These are phyloP conservation scores for Vaccinium corymbosum DNA, from an alignment of 148 eudicot genomes.

Conservation along the genomic window DNA sequence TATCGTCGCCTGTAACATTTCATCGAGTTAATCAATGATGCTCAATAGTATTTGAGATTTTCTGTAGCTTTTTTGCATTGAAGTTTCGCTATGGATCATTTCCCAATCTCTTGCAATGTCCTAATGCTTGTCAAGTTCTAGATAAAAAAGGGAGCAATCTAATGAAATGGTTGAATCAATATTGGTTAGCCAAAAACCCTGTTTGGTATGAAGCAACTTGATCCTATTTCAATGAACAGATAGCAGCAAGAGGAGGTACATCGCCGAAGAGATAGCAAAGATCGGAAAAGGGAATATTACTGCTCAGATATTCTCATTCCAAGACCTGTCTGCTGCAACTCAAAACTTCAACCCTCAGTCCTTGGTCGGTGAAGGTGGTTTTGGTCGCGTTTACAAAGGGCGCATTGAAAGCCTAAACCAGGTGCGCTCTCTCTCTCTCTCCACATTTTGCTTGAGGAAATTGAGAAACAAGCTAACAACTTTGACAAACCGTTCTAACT, in stretches of 20 bases:
- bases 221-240: conserved; percentile 37
- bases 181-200: too few species aligned
- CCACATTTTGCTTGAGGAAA: neutral
- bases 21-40: neutral
- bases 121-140: neutral
- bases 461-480: neutral
- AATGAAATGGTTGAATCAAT: neutral
- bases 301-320: conserved; percentile 49
- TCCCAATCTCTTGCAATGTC: neutral
- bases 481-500: neutral
- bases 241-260: conserved; percentile 72
- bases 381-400: conserved; percentile 87
- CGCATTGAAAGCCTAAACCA: conserved; percentile 37
- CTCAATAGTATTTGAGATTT: neutral
- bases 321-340: conserved; percentile 56
- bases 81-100: neutral
- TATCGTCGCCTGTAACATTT: neutral
- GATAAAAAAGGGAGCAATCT: too few species aligned
- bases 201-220: neutral
- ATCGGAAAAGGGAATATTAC: conserved; percentile 62
- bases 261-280: conserved; percentile 65
- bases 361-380: conserved; percentile 94
- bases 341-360: conserved; percentile 43
- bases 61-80: neutral
- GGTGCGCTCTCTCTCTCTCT: conserved; percentile 19